Conservation (phyloP, 768 basidiomycete species). For the Floccularia luteovirens region DNA sequence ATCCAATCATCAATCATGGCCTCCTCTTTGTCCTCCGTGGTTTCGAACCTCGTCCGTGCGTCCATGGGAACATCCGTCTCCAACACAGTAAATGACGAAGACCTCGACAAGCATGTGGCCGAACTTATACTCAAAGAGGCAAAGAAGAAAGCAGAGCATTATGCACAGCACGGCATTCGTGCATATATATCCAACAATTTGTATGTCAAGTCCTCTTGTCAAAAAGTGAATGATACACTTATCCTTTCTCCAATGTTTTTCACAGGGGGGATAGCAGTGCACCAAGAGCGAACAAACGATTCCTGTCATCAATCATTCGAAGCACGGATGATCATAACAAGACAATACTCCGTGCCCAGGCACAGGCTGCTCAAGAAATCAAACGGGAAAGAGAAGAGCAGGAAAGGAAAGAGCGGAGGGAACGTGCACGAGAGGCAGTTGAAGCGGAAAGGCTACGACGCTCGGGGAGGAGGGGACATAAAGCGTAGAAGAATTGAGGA, state of each 20-base stretch:
- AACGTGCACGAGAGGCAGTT: conserved; percentile 70
- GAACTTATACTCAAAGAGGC: conserved; percentile 91
- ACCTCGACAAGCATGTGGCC: conserved; percentile 88
- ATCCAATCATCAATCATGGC: conserved; percentile 14
- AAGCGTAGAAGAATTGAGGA: conserved; percentile 15
- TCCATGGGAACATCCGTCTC: conserved; percentile 65
- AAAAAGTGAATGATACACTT: not conserved
- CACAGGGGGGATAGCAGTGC: conserved; percentile 60
- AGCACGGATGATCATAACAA: conserved; percentile 96
- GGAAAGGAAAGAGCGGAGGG: conserved; percentile 51
- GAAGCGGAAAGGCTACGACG: conserved; percentile 52
- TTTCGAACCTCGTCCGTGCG: conserved; percentile 72
- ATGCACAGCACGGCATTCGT: conserved; percentile 66
- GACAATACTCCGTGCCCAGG: conserved; percentile 69
- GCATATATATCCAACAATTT: conserved; percentile 60
- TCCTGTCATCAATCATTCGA: conserved; percentile 78
- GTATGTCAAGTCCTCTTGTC: conserved; percentile 22
- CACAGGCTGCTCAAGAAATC: conserved; percentile 64
- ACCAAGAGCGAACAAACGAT: conserved; percentile 78
- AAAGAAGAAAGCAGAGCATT: conserved; percentile 81
- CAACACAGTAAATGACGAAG: conserved; percentile 61
- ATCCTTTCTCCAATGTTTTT: not conserved
- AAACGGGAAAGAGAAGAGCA: conserved; percentile 61
- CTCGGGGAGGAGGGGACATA: conserved; percentile 17
- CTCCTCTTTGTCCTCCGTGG: conserved; percentile 78